Evolutionary conservation across 2,329 filamentous ascomycete genomes (phyloP).

Genomic region (Magnaporthiopsis incrustans): DNA sequence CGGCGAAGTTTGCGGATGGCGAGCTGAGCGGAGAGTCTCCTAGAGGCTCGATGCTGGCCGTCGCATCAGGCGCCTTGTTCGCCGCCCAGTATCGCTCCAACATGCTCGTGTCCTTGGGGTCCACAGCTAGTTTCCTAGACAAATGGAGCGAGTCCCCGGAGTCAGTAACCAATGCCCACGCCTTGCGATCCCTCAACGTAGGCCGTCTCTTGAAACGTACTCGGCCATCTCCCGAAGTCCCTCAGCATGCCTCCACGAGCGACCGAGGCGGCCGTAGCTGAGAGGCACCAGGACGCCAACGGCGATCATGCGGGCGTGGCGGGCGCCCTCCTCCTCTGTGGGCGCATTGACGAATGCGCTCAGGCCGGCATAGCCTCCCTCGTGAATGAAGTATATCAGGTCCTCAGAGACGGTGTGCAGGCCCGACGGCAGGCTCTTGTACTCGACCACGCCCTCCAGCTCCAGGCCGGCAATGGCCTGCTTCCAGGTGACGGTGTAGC

Average conservation of each 20-base stretch:
- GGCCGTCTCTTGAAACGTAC: slow-evolving; percentile 32
- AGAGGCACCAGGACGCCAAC: slow-evolving; percentile 83
- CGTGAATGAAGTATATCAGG: slow-evolving; percentile 89
- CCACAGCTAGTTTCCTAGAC: slow-evolving; percentile 50
- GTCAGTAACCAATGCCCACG: not conserved
- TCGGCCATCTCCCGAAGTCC: slow-evolving; percentile 65
- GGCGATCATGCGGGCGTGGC: slow-evolving; percentile 87
- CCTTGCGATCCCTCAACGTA: not conserved
- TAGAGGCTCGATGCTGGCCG: slow-evolving; percentile 27
- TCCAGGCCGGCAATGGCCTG: slow-evolving; percentile 59
- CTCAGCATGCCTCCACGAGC: slow-evolving; percentile 82
- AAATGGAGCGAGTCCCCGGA: not conserved
- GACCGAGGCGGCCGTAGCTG: slow-evolving; percentile 75
- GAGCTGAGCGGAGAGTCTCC: slow-evolving; percentile 45
- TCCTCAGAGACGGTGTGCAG: slow-evolving; percentile 83
- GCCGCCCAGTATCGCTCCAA: slow-evolving; percentile 78
- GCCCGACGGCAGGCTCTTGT: slow-evolving; percentile 91
- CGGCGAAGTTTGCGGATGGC: slow-evolving; percentile 37
- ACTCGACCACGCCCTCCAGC: slow-evolving; percentile 85
- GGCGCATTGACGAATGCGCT: slow-evolving; percentile 85
- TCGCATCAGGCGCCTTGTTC: slow-evolving; percentile 31
- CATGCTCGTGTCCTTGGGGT: slow-evolving; percentile 52
- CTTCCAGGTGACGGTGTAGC: slow-evolving; percentile 89
- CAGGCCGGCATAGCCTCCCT: slow-evolving; percentile 69
- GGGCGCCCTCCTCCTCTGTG: slow-evolving; percentile 65